Conservation (phyloP, 345 rosid genomes). For the Lumnitzera racemosa region DNA sequence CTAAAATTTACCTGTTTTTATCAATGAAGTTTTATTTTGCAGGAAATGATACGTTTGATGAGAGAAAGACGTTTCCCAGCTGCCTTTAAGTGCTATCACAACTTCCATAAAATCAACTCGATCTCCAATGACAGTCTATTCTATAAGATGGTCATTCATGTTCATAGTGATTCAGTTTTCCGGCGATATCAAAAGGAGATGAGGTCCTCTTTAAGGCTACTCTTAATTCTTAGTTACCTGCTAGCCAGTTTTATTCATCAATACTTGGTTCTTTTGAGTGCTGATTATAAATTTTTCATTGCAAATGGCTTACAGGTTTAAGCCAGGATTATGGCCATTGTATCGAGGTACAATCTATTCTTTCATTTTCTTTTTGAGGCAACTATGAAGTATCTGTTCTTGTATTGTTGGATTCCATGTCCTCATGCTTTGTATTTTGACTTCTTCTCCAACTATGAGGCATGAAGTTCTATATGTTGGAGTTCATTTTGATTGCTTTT, state of each 20-base stretch:
- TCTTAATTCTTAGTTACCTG: constrained; percentile 7
- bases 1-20: background rate
- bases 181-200: constrained; percentile 92
- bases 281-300: constrained; percentile 13
- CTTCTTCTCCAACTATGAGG: too few relatives aligned
- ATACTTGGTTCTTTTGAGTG: constrained; percentile 2
- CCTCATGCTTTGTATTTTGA: too few relatives aligned
- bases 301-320: constrained; percentile 43
- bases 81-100: constrained; percentile 86
- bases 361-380: background rate
- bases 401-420: too few relatives aligned
- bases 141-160: constrained; percentile 91
- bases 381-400: background rate
- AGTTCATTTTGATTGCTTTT: background rate
- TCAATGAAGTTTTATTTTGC: constrained; percentile 2
- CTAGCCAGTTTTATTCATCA: background rate
- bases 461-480: background rate
- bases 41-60: constrained; percentile 92
- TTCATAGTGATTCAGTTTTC: constrained; percentile 73
- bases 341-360: constrained; percentile 67
- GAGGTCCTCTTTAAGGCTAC: constrained; percentile 46
- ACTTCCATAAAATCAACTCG: constrained; percentile 60
- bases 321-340: constrained; percentile 85
- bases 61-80: constrained; percentile 70
- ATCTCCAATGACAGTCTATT: constrained; percentile 63